phyloP scores from a whole-genome alignment of 305 asterid genomes.

The Solanum hybrid region DNA sequence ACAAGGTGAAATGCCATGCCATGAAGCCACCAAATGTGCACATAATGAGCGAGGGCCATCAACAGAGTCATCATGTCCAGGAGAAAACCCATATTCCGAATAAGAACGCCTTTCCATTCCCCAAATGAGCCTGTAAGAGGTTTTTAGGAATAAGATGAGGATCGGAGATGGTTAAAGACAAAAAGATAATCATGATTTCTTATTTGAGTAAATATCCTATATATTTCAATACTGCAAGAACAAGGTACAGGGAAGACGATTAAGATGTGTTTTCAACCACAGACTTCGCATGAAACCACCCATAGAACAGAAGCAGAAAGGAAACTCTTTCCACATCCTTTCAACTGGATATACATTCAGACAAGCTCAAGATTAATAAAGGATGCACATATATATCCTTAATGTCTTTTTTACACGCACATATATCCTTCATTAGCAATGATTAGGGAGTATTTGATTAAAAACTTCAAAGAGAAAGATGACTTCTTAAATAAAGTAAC shows the following conservation, averaged over 20 bases:
- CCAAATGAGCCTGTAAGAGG: conserved; percentile 54
- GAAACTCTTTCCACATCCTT: background rate
- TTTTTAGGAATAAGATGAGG: background rate
- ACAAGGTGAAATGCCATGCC: conserved; percentile 86
- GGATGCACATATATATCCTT: background rate
- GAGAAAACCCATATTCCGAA: conserved; percentile 68
- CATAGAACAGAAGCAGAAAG: background rate
- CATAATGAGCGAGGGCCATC: conserved; percentile 77
- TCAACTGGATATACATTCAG: background rate
- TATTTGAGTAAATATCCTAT: background rate
- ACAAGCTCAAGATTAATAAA: background rate
- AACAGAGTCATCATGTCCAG: conserved; percentile 78
- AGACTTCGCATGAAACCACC: background rate
- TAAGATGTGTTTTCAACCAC: background rate
- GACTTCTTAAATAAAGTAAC: background rate
- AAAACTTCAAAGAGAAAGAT: background rate
- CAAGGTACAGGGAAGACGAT: background rate
- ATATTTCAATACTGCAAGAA: background rate
- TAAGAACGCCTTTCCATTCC: conserved; percentile 70
- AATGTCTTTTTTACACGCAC: background rate
- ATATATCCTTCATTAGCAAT: background rate
- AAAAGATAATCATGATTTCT: background rate
- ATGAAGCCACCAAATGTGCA: conserved; percentile 89
- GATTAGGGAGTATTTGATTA: background rate
- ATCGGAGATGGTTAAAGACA: background rate